phyloP scores from a whole-genome alignment of 2,329 filamentous ascomycete genomes.

The Beauveria rudraprayagi region DNA sequence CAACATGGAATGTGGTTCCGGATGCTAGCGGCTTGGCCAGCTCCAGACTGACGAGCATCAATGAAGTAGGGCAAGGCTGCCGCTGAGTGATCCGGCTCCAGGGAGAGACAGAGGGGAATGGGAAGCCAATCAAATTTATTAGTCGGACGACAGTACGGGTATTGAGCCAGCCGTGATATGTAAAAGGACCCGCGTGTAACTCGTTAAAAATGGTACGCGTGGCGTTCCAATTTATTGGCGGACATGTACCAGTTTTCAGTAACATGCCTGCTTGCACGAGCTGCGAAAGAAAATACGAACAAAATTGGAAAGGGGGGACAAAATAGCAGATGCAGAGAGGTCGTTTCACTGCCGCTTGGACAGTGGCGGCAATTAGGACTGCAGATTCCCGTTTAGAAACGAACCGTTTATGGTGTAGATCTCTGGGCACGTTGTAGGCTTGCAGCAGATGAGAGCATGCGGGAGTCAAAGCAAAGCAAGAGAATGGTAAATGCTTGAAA shows the following conservation, averaged over 20 bases:
- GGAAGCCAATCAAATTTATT: not conserved
- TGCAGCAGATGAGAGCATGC: not conserved
- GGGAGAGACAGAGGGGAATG: not conserved
- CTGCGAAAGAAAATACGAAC: too few species aligned
- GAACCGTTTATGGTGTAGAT: not conserved
- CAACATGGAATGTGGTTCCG: not conserved
- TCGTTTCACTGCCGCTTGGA: not conserved
- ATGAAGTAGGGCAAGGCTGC: too few species aligned
- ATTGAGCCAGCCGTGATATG: too few species aligned
- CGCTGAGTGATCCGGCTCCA: too few species aligned
- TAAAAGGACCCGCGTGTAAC: too few species aligned
- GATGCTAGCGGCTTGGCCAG: not conserved
- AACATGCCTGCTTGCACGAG: too few species aligned
- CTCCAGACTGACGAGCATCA: not conserved
- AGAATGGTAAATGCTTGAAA: not conserved
- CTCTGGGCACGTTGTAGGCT: not conserved
- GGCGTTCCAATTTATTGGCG: too few species aligned
- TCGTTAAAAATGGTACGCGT: too few species aligned
- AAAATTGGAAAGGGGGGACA: too few species aligned
- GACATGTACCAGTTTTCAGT: too few species aligned
- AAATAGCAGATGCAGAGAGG: not conserved
- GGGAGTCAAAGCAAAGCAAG: not conserved
- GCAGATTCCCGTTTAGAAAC: not conserved
- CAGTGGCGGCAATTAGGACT: not conserved
- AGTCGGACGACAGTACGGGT: too few species aligned